Conservation (phyloP, 306 rosid species). For the Prunus kanzakura region DNA sequence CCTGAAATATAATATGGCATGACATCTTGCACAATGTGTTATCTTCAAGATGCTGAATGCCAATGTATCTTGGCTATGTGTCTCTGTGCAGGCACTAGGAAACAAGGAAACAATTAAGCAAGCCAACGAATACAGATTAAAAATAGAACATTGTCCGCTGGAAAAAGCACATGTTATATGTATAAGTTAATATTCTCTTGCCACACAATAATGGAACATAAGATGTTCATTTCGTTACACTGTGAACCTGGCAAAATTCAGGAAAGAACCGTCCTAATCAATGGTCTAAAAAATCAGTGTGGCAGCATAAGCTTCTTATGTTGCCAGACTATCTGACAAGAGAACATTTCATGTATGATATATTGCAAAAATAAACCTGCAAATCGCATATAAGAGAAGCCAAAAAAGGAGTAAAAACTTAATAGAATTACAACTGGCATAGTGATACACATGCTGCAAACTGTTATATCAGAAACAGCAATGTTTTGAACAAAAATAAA, state of each 20-base stretch:
- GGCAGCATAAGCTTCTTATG: not conserved
- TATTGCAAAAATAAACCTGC: not conserved
- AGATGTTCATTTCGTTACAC: not conserved
- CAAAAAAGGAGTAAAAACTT: not conserved
- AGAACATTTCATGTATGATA: not conserved
- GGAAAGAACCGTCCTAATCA: not conserved
- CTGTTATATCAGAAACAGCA: not conserved
- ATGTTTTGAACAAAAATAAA: conserved; percentile 1
- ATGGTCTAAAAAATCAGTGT: not conserved
- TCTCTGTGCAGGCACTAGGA: not conserved
- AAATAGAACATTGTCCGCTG: not conserved
- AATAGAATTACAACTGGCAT: not conserved
- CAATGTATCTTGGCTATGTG: not conserved
- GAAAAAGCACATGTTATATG: not conserved
- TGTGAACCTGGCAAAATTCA: not conserved
- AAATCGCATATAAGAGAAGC: not conserved
- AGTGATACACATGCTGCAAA: not conserved
- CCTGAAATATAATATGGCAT: not conserved
- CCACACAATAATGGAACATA: not conserved
- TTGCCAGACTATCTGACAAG: not conserved
- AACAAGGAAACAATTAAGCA: not conserved
- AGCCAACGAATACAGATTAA: not conserved
- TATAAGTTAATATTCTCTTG: not conserved
- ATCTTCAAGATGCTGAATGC: not conserved
- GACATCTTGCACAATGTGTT: not conserved